Base-by-base conservation (phyloP, 225 moss, liverwort and hornwort genomes). In the Pseudisothecium myosuroides region DNA sequence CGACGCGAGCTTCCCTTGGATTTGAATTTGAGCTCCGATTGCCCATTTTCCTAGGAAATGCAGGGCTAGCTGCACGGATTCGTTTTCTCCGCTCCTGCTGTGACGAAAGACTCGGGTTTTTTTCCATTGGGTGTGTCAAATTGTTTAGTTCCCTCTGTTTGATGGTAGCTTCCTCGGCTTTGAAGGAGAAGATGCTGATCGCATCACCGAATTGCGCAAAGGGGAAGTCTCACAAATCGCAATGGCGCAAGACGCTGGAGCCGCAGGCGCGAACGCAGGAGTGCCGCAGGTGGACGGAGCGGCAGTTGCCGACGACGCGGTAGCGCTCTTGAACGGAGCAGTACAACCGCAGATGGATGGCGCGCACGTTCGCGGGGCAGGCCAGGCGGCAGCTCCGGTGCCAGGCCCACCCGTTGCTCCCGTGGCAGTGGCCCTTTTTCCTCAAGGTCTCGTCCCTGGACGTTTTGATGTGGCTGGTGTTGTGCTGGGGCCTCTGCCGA, bases 361-460 rank as follows among this genome's bases (percentile, higher is more conserved):
- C 10, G n/a, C 36, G 0, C 8, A 3, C 17, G 17, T 17, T 17
- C 28, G 9, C 2, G 55, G 0, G 5, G 58, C n/a, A 80, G 58
- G 1, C 56, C 79, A n/a, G 24, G 58, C 27, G 17, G 79, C 56
- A 14, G 79, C 56, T 56, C 37, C 79, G 4, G 17, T n/a, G 17
- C 56, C 26, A 4, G 37, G 72, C 28, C 72, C 28, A 10, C 17
- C 2, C 10, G 17, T 17, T 28, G 73, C 45, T 10, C 17, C 10
- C 0, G 17, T 29, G 45, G 74, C 29, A 3, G 45, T 0, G 45
- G 10, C 17, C 10, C 45, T 18, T 0, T 3, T 73, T 5, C 45
- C 45, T 0, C 73, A 2, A 10, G 45, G 6, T 28, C 76, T 0
- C 34, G 49, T 2, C 21, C 50, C 6, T 19, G 32, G 5, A 49